phyloP scores from a whole-genome alignment of 176 grass and related monocot genomes.

The Microstegium vimineum region DNA sequence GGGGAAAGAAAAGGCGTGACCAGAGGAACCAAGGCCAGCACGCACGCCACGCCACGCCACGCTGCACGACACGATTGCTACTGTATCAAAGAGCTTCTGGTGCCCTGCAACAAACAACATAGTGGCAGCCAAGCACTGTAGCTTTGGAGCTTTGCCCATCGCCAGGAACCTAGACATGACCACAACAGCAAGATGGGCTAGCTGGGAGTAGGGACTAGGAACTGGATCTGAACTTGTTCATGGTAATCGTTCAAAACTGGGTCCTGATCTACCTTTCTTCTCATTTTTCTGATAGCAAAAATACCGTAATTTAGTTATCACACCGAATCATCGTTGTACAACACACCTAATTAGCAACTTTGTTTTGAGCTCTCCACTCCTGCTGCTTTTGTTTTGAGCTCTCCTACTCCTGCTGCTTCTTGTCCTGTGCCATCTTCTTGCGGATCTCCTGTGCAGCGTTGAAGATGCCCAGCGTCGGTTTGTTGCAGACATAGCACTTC shows the following conservation, averaged over 20 bases:
- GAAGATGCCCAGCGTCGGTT: constrained; percentile 84
- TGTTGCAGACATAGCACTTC: constrained; percentile 84
- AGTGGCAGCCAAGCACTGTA: background rate
- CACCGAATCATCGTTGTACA: constrained; percentile 7
- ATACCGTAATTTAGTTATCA: background rate
- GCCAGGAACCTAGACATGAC: background rate
- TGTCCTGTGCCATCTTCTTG: constrained; percentile 72
- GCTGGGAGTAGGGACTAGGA: background rate
- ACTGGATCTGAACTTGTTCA: background rate
- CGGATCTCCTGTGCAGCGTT: constrained; percentile 79
- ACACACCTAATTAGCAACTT: background rate
- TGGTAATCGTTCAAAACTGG: background rate
- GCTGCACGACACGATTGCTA: background rate
- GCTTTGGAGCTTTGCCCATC: background rate
- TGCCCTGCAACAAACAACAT: background rate
- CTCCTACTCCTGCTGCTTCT: no score
- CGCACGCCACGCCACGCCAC: no score
- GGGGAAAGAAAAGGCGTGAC: no score
- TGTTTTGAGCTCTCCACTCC: background rate
- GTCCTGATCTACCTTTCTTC: background rate
- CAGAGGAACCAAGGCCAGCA: no score
- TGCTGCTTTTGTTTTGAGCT: no score
- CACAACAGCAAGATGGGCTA: background rate
- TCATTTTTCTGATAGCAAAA: background rate
- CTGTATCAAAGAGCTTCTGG: no score